These are phyloP conservation scores for Gliomastix tumulicola DNA, from an alignment of 2,329 filamentous ascomycete genomes.

Conservation along the genomic window DNA sequence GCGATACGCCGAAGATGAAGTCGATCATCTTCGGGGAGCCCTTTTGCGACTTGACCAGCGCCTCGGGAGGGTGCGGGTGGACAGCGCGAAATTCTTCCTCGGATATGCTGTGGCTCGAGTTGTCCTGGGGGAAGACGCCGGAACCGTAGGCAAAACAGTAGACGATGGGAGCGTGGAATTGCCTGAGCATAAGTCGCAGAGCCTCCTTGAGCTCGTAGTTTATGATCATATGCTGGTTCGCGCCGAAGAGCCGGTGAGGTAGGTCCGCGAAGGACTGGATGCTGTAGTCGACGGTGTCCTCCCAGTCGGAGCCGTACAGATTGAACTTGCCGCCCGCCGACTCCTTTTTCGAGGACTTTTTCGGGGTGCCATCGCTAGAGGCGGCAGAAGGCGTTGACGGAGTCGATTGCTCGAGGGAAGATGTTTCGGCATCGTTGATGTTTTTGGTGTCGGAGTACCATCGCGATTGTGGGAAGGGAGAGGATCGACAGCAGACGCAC, in stretches of 20 bases:
- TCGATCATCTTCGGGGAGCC: conserved; percentile 95
- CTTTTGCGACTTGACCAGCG: conserved; percentile 78
- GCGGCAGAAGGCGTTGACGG: neutral
- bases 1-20: conserved; percentile 93
- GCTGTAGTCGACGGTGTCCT: conserved; percentile 31
- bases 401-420: no score
- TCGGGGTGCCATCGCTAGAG: no score
- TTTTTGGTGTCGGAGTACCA: conserved; percentile 1
- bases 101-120: conserved; percentile 43
- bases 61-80: conserved; percentile 75
- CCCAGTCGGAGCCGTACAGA: conserved; percentile 32
- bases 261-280: conserved; percentile 37
- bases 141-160: conserved; percentile 98
- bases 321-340: conserved; percentile 22
- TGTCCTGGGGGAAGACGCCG: conserved; percentile 82
- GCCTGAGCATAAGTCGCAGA: conserved; percentile 78
- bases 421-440: neutral
- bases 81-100: conserved; percentile 54
- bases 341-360: conserved; percentile 13
- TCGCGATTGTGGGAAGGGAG: neutral
- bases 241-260: conserved; percentile 61
- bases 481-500: neutral
- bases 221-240: conserved; percentile 94
- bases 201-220: conserved; percentile 94
- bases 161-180: conserved; percentile 87